These are phyloP conservation scores for Tolypocladium ovalisporum DNA, from an alignment of 2,329 filamentous ascomycete genomes.

Conservation along the genomic window DNA sequence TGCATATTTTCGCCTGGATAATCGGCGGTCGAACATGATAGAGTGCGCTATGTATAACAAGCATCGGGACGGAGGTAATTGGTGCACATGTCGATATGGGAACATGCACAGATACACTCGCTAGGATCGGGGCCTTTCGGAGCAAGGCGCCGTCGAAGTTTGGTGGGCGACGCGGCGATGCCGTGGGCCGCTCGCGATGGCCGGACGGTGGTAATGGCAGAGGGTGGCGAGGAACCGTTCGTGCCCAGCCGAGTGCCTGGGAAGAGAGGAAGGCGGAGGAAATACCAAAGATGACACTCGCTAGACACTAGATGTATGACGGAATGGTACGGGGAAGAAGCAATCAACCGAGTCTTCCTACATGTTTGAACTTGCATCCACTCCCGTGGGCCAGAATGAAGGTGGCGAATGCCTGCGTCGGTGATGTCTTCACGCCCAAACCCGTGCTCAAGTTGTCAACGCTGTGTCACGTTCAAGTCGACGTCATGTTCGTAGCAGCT, in stretches of 20 bases:
- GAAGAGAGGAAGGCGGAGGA: slow-evolving; percentile 7
- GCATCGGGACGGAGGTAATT: slow-evolving; percentile 21
- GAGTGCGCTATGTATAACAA: slow-evolving; percentile 27
- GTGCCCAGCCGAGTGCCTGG: slow-evolving; percentile 6
- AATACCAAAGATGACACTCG: slow-evolving; percentile 29
- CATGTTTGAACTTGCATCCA: neutral
- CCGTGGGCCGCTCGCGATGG: slow-evolving; percentile 1
- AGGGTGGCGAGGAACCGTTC: neutral
- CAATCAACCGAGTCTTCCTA: neutral
- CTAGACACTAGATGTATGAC: slow-evolving; percentile 22
- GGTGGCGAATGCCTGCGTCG: no score
- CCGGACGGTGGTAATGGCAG: neutral
- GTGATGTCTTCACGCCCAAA: neutral
- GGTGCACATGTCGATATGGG: slow-evolving; percentile 17
- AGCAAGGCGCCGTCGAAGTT: slow-evolving; percentile 7
- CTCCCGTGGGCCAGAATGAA: neutral
- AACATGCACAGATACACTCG: slow-evolving; percentile 22
- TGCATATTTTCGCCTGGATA: slow-evolving; percentile 17
- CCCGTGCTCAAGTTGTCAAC: neutral
- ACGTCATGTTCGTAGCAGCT: no score
- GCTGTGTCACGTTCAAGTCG: no score
- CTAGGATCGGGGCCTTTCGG: slow-evolving; percentile 13
- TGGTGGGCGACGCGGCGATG: neutral
- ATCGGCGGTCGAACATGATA: slow-evolving; percentile 17
- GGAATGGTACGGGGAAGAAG: slow-evolving; percentile 10